Conservation (phyloP, 441 rosid genomes). For the Sinapis alba region DNA sequence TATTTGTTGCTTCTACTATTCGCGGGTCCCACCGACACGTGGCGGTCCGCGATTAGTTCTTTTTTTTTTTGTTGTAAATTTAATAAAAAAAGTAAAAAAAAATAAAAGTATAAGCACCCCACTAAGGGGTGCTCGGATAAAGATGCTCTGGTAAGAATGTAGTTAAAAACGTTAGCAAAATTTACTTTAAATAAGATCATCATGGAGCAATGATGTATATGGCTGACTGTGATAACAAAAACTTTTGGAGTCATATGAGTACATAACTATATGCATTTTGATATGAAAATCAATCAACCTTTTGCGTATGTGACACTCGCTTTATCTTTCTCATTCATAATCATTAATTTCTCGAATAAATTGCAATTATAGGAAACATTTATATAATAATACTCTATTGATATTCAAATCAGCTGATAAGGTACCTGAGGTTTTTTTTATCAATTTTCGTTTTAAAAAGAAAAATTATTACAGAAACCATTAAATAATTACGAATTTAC, state of each 20-base stretch:
- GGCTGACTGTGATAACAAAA: conserved; percentile 20
- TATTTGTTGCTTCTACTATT: too few species aligned
- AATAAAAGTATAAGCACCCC: too few species aligned
- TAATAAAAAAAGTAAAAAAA: too few species aligned
- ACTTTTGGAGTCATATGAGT: conserved; percentile 20
- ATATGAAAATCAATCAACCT: not conserved
- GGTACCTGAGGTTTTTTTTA: conserved; percentile 20
- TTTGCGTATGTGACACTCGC: conserved; percentile 25
- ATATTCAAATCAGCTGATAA: not conserved
- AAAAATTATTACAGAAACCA: not conserved
- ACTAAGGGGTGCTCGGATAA: too few species aligned
- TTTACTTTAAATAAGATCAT: not conserved
- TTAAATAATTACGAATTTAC: conserved; percentile 4
- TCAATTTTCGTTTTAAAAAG: not conserved
- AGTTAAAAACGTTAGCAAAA: conserved; percentile 1
- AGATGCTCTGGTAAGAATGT: too few species aligned
- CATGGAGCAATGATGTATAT: conserved; percentile 9
- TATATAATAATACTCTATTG: not conserved
- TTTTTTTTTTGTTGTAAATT: too few species aligned
- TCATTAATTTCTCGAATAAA: conserved; percentile 26
- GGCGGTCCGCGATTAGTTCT: too few species aligned
- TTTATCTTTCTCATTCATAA: conserved; percentile 25
- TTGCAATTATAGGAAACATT: conserved; percentile 22
- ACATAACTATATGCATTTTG: not conserved
- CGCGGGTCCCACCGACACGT: too few species aligned